phyloP scores from a whole-genome alignment of 345 rosid genomes.

The Populus alba region DNA sequence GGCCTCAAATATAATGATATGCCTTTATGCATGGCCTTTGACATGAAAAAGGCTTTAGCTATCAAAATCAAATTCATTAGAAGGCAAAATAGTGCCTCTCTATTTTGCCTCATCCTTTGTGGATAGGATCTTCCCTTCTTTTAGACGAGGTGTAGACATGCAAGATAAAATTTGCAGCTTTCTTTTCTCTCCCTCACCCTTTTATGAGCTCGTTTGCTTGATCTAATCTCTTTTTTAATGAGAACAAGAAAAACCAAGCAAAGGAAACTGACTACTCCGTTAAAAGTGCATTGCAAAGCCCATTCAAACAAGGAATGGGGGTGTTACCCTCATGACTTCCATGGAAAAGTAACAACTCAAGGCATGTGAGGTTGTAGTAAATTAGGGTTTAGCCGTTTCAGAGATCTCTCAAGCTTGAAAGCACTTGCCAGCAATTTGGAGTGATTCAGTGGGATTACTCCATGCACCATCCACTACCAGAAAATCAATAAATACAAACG shows the following conservation, averaged over 20 bases:
- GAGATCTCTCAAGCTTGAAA: background rate
- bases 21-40: background rate
- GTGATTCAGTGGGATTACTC: background rate
- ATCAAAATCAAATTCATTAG: slow-evolving; percentile 18
- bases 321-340: slow-evolving; percentile 5
- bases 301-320: slow-evolving; percentile 37
- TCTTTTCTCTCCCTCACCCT: slow-evolving; percentile 4
- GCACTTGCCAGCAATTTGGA: slow-evolving; percentile 6
- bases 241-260: background rate
- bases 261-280: slow-evolving; percentile 21
- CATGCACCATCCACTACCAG: background rate
- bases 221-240: background rate
- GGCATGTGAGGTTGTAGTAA: background rate
- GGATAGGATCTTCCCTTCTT: slow-evolving; percentile 21
- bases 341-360: background rate
- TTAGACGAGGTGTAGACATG: background rate
- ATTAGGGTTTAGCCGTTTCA: background rate
- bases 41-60: slow-evolving; percentile 9
- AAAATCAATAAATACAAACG: too few species aligned
- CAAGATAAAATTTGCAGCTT: slow-evolving; percentile 7
- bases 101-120: slow-evolving; percentile 23
- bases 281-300: slow-evolving; percentile 19
- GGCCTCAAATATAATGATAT: background rate
- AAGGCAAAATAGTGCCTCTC: slow-evolving; percentile 29
- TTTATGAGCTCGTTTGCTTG: background rate